Evolutionary conservation across 2,329 filamentous ascomycete genomes (phyloP).

Genomic region (Pestalotiopsis sp.): DNA sequence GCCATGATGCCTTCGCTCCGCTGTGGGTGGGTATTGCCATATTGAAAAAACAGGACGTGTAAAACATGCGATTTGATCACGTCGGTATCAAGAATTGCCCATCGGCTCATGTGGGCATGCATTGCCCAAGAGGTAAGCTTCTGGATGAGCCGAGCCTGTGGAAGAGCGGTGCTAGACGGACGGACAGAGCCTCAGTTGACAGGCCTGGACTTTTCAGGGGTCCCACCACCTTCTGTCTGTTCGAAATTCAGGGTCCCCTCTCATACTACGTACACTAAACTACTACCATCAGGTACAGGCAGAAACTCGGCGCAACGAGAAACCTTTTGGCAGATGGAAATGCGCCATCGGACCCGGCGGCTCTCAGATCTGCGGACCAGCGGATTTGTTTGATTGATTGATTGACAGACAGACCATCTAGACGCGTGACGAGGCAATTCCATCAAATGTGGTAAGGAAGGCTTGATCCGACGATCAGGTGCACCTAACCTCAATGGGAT

Average conservation of each 20-base stretch:
- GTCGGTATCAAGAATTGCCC: neutral
- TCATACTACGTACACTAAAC: neutral
- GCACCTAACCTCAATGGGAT: neutral
- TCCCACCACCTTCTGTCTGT: neutral
- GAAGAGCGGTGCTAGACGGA: neutral
- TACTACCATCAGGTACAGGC: neutral
- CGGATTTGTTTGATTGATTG: neutral
- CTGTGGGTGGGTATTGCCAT: neutral
- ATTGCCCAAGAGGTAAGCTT: neutral
- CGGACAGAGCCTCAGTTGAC: neutral
- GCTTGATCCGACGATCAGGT: neutral
- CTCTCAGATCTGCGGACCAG: neutral
- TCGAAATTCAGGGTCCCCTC: neutral
- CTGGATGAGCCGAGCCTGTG: neutral
- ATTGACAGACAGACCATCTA: neutral
- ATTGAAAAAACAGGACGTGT: neutral
- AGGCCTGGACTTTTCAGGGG: neutral
- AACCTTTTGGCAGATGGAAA: neutral
- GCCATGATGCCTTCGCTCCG: neutral
- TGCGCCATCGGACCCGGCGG: neutral
- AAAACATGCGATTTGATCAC: neutral
- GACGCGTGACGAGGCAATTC: neutral
- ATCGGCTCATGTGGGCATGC: neutral
- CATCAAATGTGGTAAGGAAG: neutral
- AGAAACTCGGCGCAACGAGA: neutral